Base-by-base conservation (phyloP, 1,284 basidiomycete genomes). In the Boletellus deceptivus region DNA sequence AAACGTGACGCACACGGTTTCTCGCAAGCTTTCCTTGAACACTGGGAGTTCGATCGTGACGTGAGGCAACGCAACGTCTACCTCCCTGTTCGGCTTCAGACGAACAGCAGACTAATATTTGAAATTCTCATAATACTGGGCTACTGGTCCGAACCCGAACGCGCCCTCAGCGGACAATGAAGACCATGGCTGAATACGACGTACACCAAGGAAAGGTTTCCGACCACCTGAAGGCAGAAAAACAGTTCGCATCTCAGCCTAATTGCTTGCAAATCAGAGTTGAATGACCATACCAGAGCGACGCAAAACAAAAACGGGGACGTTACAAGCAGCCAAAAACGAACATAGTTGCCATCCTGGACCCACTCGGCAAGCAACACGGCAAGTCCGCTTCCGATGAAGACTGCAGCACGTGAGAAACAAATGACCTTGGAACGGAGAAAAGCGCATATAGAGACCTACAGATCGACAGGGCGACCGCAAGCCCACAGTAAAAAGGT, bases 1-100 rank as follows among this genome's bases (percentile, higher is more conserved):
- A 0, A 2, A 20, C 36, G 10, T 27, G 36, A 73, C 83, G 64
- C 63, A 86, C 85, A 88, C 87, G 0, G 84, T 86, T 55, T 80
- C 76, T 48, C 76, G 78, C 49, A 84, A 67, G 58, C 80, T 86
- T 68, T 89, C 87, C 68, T 89, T 90, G 72, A 88, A 91, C 7
- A 91, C 89, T 0, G 89, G 89, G 71, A 91, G 78, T 63, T 89
- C 81, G 52, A 90, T 76, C 1, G 88, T 87, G 51, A 91, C 75
- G 61, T 90, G 88, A 1, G 88, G 88, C 13, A 90, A 72, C 41
- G 71, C 72, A 8, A 68, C 58, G 53, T 88, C 85, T n/a, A 87
- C 73, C 5, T 76, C 77, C 38, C 73, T 76, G 61, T 84, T 82
- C 6, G 83, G 72, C 10, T 64, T 70, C 0, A 84, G 82, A 18